phyloP scores from a whole-genome alignment of 176 grass and related monocot species.

The Eleusine indica region DNA sequence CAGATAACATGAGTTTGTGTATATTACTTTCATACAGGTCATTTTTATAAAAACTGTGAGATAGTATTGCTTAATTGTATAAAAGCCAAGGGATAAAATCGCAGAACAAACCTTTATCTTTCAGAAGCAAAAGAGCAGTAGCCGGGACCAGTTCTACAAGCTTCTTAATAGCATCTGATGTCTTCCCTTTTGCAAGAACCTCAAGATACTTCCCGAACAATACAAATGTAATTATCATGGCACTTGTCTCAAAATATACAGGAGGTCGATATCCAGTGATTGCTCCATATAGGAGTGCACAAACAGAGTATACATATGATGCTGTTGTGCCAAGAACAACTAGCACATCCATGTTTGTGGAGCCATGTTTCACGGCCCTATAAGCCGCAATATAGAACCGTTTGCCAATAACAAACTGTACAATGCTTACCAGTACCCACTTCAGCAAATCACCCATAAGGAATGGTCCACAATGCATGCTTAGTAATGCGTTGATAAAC shows the following conservation, averaged over 20 bases:
- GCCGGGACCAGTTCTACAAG: conserved; percentile 93
- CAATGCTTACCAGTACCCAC: conserved; percentile 86
- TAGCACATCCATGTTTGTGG: conserved; percentile 98
- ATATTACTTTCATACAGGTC: not conserved
- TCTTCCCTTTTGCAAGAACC: conserved; percentile 94
- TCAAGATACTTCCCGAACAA: conserved; percentile 98
- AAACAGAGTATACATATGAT: conserved; percentile 89
- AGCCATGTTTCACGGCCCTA: conserved; percentile 76
- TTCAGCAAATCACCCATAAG: conserved; percentile 76
- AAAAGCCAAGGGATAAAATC: not conserved
- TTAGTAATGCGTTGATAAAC: conserved; percentile 65
- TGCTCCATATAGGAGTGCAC: conserved; percentile 75
- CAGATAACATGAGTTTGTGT: conserved; percentile 20
- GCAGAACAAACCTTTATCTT: conserved; percentile 70
- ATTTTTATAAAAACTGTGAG: conserved; percentile 20
- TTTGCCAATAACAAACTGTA: conserved; percentile 90
- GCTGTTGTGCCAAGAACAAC: conserved; percentile 91
- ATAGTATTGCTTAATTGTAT: conserved; percentile 15
- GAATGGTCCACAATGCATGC: conserved; percentile 80
- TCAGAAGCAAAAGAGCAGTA: conserved; percentile 89
- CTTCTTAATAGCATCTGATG: conserved; percentile 97
- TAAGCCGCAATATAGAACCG: conserved; percentile 81
- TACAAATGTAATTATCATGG: conserved; percentile 99
- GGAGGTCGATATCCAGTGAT: conserved; percentile 72
- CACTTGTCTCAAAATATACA: conserved; percentile 98